Evolutionary conservation across 2,329 filamentous ascomycete species (phyloP).

Genomic region (Penicillium vulpinum): DNA sequence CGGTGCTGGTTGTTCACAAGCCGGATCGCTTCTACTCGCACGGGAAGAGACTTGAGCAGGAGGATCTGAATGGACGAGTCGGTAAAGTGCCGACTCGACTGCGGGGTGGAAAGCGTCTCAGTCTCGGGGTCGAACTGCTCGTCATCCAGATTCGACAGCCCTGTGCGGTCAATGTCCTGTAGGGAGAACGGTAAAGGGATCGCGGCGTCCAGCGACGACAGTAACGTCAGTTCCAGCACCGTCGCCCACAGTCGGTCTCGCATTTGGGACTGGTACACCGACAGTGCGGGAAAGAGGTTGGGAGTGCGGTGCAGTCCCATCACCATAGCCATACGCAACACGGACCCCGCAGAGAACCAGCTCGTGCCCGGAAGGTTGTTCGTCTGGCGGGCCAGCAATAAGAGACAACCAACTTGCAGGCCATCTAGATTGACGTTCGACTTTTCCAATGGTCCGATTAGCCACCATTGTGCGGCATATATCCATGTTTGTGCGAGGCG

Average conservation of each 20-base stretch:
- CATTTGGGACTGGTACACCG: slow-evolving; percentile 28
- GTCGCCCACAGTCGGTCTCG: slow-evolving; percentile 33
- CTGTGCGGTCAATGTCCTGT: slow-evolving; percentile 19
- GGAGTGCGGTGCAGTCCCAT: slow-evolving; percentile 39
- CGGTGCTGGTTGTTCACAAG: slow-evolving; percentile 15
- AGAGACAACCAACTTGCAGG: slow-evolving; percentile 38
- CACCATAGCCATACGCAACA: slow-evolving; percentile 32
- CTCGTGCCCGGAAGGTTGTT: slow-evolving; percentile 34
- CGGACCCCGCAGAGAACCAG: slow-evolving; percentile 37
- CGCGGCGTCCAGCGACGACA: slow-evolving; percentile 24
- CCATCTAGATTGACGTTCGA: slow-evolving; percentile 29
- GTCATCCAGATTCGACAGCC: slow-evolving; percentile 22
- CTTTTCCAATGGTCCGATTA: slow-evolving; percentile 36
- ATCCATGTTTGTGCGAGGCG: slow-evolving; percentile 28
- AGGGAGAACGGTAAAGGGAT: slow-evolving; percentile 17
- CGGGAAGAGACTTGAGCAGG: slow-evolving; percentile 12
- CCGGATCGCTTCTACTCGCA: slow-evolving; percentile 12
- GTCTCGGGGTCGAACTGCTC: slow-evolving; percentile 15
- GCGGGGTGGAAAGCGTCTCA: slow-evolving; percentile 1
- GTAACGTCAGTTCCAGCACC: slow-evolving; percentile 31
- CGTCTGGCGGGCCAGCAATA: slow-evolving; percentile 36
- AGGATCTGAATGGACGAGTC: slow-evolving; percentile 19
- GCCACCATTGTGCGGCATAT: slow-evolving; percentile 39
- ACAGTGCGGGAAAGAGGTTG: slow-evolving; percentile 15
- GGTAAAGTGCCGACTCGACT: slow-evolving; percentile 8